Percentiles rank a stretch among this genome's conserved stretches.
These are phyloP conservation scores for Xerocomus minutiporus DNA, from an alignment of 1,284 basidiomycete species.

Conservation along the genomic window DNA sequence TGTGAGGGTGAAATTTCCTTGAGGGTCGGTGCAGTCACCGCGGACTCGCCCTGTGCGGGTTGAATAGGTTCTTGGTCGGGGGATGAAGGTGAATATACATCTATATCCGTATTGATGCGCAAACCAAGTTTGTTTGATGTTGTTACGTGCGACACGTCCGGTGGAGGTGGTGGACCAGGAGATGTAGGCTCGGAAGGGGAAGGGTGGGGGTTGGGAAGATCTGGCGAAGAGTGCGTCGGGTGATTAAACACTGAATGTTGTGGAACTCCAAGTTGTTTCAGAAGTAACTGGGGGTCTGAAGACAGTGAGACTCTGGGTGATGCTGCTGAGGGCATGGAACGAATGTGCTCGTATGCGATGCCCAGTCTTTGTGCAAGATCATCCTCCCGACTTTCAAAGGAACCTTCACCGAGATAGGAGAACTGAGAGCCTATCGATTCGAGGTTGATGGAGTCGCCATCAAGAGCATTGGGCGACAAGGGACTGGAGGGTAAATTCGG, in stretches of 20 bases:
- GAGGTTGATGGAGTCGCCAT: not conserved
- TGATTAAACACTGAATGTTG: slow-evolving; percentile 31
- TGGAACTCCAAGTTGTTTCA: slow-evolving; percentile 30
- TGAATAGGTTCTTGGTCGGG: not conserved
- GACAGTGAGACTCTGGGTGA: slow-evolving; percentile 15
- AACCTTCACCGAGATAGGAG: not conserved
- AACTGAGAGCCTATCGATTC: not conserved
- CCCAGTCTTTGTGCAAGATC: slow-evolving; percentile 23
- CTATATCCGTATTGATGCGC: slow-evolving; percentile 3
- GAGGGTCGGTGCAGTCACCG: not conserved
- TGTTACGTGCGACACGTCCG: not conserved
- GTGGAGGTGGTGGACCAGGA: not conserved
- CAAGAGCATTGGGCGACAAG: not conserved
- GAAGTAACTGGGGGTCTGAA: slow-evolving; percentile 25
- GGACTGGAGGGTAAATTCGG: not conserved
- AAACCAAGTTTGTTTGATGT: slow-evolving; percentile 2
- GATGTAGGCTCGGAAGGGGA: not conserved
- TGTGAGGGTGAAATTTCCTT: not conserved
- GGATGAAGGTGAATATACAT: slow-evolving; percentile 4
- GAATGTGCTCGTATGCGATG: slow-evolving; percentile 25
- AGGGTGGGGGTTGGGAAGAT: slow-evolving; percentile 27
- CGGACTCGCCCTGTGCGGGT: not conserved
- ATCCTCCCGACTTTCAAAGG: slow-evolving; percentile 5
- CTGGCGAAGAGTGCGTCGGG: slow-evolving; percentile 14
- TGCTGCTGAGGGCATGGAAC: slow-evolving; percentile 15